Base-by-base conservation (phyloP, 257 asterid genomes). In the Avicennia marina region DNA sequence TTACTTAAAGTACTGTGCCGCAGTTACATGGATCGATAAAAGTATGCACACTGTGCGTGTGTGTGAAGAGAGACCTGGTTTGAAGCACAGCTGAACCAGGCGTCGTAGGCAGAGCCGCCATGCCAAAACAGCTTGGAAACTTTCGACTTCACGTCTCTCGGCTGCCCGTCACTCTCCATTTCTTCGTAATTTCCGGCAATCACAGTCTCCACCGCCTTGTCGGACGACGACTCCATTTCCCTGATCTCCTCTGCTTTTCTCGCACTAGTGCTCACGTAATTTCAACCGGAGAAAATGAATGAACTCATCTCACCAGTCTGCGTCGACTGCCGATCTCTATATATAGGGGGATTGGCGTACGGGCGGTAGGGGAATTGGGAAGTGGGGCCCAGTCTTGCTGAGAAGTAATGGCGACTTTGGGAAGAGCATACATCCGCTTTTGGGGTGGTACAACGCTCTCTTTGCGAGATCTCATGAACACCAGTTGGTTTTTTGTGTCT, bases 91-190 rank as follows among this genome's bases (percentile, higher is more conserved):
- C 75, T 69, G 46, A 73, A 73, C 79, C 79, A 73, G 40, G 79
- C 79, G 36, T 73, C 79, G 49, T 73, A 73, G 7, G 66, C 72
- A 1, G 75, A 73, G 51, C 75, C 79, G 15, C 79, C 79, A 16
- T 73, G 79, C 79, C 79, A 73, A 24, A 73, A 69, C 1, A 68
- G 43, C 17, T 59, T 64, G 3, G 75, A 68, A 3, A 73, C 18
- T 50, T 54, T 68, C 3, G 79, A 68, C 46, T 68, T 73, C 20
- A 64, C 0, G 9, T 54, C 55, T 4, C 10, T 34, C 15, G 64
- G 11, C 15, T 66, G 50, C 1, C 57, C 64, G 38, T 67, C 68
- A 8, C 38, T 42, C 29, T 72, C 78, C 74, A 72, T 72, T 26
- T 72, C 74, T 11, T 67, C 78, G 22, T 73, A 64, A 19, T 64